phyloP scores from a whole-genome alignment of 352 stramenopile genomes.

The Phytophthora kernoviae region DNA sequence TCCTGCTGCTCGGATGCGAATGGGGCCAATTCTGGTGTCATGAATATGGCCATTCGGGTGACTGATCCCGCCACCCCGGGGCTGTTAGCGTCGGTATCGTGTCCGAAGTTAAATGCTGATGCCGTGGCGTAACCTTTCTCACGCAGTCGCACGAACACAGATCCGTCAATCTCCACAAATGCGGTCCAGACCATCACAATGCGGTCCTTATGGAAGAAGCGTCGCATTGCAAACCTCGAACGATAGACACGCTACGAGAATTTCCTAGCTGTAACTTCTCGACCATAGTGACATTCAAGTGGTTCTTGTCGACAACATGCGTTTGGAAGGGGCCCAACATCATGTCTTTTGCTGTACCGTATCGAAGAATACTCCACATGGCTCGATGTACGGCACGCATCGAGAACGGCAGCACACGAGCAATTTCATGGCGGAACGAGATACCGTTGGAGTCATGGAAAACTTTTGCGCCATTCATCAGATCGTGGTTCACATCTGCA shows the following conservation, averaged over 20 bases:
- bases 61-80: constrained; percentile 18
- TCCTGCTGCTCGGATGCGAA: constrained; percentile 12
- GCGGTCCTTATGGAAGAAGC: constrained; percentile 27
- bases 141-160: constrained; percentile 40
- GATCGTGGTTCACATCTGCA: constrained; percentile 23
- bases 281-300: constrained; percentile 37
- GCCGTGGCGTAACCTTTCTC: constrained; percentile 37
- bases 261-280: constrained; percentile 31
- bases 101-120: constrained; percentile 11
- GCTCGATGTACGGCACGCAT: constrained; percentile 28
- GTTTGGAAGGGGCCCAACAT: constrained; percentile 28
- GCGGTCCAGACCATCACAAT: constrained; percentile 33
- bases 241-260: constrained; percentile 21
- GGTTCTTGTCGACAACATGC: constrained; percentile 32
- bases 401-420: constrained; percentile 38
- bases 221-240: constrained; percentile 31
- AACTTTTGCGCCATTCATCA: constrained; percentile 29
- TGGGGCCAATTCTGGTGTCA: constrained; percentile 30
- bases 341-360: constrained; percentile 31
- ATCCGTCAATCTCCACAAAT: constrained; percentile 39
- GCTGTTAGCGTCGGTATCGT: not conserved
- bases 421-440: constrained; percentile 25
- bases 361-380: constrained; percentile 32
- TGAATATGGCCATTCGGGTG: constrained; percentile 19
- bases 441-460: constrained; percentile 21